Base-by-base conservation (phyloP, 2,329 filamentous ascomycete species). In the Penicillium occitanis region DNA sequence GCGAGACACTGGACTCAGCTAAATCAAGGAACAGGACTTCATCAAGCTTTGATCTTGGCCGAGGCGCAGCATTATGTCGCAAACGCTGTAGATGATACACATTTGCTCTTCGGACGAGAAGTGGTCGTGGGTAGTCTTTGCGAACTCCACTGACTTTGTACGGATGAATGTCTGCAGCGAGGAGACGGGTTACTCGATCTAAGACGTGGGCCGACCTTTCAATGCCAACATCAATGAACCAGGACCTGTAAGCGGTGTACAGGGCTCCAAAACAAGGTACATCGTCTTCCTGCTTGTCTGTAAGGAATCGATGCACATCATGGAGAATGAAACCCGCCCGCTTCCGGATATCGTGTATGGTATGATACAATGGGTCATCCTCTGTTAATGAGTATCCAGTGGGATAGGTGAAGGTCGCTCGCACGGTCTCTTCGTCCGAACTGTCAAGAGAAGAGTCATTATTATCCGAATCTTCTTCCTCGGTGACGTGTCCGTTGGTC, bases 151-250 rank as follows among this genome's bases (percentile, higher is more conserved):
- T 96, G 74, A 97, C 91, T 79, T 97, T 97, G 83, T 97, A 99
- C 0, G 94, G 91, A 28, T 92, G 88, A 67, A 93, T 90, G 73
- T 99, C 95, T 5, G 92, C 90, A 72, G 90, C 89, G 75, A 97
- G 90, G 0, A 99, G 85, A 63, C 93, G 87, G 4, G 91, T 87
- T 14, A 98, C 89, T 22, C 95, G 86, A 76, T 99, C 95, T 10
- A 98, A 83, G 1, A 96, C 91, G 76, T 97, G 95, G 0, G 95
- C 94, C 19, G 94, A 97, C 67, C 94, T 87, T 79, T 99, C 95
- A 67, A 97, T 96, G 19, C 96, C 95, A 48, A 99, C 93, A 73
- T 99, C 95, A 1, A 96, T 93, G 73, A 99, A 98, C 93, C 93
- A 99, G 8, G 92, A 95, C 51, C 92, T 86, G 76, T 97, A 99